These are phyloP conservation scores for Penicillium canescens DNA, from an alignment of 495 filamentous ascomycete genomes.

Conservation along the genomic window DNA sequence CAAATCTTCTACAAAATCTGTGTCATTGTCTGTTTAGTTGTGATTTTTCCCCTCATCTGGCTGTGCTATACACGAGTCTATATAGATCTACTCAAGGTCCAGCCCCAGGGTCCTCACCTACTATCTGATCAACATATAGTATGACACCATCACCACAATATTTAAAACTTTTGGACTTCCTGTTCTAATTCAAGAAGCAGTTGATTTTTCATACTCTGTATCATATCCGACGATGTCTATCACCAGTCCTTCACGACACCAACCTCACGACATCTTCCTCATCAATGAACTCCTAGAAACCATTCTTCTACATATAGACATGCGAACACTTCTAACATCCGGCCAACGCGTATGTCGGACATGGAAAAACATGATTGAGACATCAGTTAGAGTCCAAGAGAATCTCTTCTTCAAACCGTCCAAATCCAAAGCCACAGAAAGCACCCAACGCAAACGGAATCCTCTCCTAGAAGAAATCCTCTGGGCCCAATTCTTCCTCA, in stretches of 20 bases:
- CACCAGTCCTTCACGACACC: not conserved
- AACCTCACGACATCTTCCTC: slow-evolving; percentile 17
- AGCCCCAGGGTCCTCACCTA: slow-evolving; percentile 4
- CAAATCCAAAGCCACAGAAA: not conserved
- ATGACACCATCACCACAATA: not conserved
- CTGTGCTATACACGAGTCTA: not conserved
- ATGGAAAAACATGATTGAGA: slow-evolving; percentile 3
- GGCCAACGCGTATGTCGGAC: slow-evolving; percentile 10
- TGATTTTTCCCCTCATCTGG: not conserved
- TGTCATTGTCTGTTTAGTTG: too few relatives aligned
- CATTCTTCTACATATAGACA: slow-evolving; percentile 10
- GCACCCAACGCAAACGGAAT: slow-evolving; percentile 1
- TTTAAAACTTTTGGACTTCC: not conserved
- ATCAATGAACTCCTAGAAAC: slow-evolving; percentile 9
- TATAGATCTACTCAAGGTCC: slow-evolving; percentile 2
- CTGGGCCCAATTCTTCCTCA: slow-evolving; percentile 11
- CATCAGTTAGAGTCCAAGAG: slow-evolving; percentile 4
- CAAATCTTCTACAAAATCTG: too few relatives aligned
- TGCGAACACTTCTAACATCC: slow-evolving; percentile 8
- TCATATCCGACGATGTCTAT: not conserved
- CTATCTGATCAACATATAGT: slow-evolving; percentile 6
- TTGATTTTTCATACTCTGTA: not conserved
- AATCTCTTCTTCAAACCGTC: slow-evolving; percentile 1
- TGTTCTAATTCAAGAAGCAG: not conserved
- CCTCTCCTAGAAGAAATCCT: slow-evolving; percentile 9